Conservation (phyloP, 768 basidiomycete genomes). For the Trametes sanguinea region DNA sequence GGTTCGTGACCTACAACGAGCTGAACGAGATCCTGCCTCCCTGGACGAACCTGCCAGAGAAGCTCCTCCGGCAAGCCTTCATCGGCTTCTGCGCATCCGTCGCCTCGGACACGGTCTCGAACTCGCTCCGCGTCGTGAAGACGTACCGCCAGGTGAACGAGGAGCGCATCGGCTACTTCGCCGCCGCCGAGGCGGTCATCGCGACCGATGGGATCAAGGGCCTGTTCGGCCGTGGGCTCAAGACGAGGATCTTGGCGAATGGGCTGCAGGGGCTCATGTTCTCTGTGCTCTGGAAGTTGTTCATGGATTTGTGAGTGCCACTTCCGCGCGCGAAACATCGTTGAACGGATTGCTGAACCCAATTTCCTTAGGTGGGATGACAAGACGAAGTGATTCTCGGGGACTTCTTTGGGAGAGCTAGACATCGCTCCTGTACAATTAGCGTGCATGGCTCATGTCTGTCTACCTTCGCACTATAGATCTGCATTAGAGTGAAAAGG, state of each 20-base stretch:
- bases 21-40: conserved; percentile 64
- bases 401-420: no score
- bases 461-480: no score
- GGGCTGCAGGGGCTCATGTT: conserved; percentile 93
- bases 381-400: conserved; percentile 22
- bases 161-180: conserved; percentile 73
- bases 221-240: conserved; percentile 85
- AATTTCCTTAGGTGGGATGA: conserved; percentile 20
- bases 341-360: neutral
- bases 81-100: conserved; percentile 91
- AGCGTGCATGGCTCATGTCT: no score
- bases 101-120: conserved; percentile 82
- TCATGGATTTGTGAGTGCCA: conserved; percentile 78
- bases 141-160: conserved; percentile 94
- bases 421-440: no score
- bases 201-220: conserved; percentile 74
- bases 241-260: conserved; percentile 87
- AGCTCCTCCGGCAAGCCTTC: conserved; percentile 77
- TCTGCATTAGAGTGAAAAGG: neutral
- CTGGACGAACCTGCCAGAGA: conserved; percentile 52
- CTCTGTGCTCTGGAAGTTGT: conserved; percentile 86
- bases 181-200: conserved; percentile 78
- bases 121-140: conserved; percentile 91
- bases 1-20: conserved; percentile 87
- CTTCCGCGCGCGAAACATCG: neutral